Base-by-base conservation (phyloP, 106 monocot genomes). In the Hemerocallis citrina region DNA sequence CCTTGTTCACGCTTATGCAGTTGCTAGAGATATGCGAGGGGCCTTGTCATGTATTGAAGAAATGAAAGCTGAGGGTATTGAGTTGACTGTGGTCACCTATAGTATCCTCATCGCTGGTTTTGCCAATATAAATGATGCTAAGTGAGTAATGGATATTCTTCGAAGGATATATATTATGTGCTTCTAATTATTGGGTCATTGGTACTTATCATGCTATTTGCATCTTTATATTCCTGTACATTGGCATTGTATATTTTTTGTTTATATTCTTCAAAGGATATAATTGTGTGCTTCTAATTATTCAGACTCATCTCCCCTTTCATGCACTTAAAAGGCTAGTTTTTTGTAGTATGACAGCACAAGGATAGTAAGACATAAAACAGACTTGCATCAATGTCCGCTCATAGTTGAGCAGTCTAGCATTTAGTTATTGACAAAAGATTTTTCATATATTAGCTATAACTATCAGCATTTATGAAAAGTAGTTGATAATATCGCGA, bases 1-100 rank as follows among this genome's bases (percentile, higher is more conserved):
- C 84, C 87, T 98, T 81, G 66, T 98, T 85, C 88, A 98, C 72
- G 92, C 98, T 75, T 98, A 98, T 88, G 91, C 92, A 82, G 98
- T 98, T 81, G 98, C 87, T 66, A 92, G 85, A 88, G 98, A 98
- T 78, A 92, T 92, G 98, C 76, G 75, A 60, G 98, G 98, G 24
- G 98, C 92, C 44, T 65, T 98, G 38, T 88, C 98, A 41, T 92
- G 92, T 50, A 55, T 80, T 21, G 77, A 85, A 41, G 98, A 98
- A 82, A 98, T 98, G 98, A 92, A 85, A 76, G 38, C 65, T 46
- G 98, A 98, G 65, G 82, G 77, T 3, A 62, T 88, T 41, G 88
- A 88, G 25, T 64, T 82, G 81, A 92, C 98, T 31, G 46, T 98
- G 72, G 98, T 91, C 47, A 92, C 88, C 21, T 98, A 92, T 52